phyloP scores from a whole-genome alignment of 2,329 filamentous ascomycete genomes.

The Aspergillus brunneoviolaceus region DNA sequence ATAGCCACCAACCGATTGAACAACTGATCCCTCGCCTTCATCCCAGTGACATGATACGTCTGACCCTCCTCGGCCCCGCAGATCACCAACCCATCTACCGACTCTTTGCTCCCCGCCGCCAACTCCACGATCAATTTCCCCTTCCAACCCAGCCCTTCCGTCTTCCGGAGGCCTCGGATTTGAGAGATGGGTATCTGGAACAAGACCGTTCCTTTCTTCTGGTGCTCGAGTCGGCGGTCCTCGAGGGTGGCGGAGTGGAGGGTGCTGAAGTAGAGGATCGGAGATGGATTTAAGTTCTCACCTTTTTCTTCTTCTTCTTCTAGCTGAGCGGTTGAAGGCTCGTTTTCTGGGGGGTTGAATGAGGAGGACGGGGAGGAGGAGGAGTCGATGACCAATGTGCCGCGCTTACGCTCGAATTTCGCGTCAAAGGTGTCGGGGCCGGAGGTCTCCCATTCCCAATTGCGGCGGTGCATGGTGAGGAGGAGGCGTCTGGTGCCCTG shows the following conservation, averaged over 20 bases:
- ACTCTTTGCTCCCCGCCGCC: constrained; percentile 66
- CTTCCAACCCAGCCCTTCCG: constrained; percentile 82
- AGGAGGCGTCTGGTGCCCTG: constrained; percentile 67
- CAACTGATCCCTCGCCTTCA: constrained; percentile 57
- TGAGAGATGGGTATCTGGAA: constrained; percentile 72
- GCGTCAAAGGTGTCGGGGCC: constrained; percentile 75
- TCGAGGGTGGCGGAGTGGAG: constrained; percentile 32
- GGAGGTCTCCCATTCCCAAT: constrained; percentile 43
- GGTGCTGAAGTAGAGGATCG: constrained; percentile 61
- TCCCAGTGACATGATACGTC: constrained; percentile 65
- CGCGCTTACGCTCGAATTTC: constrained; percentile 68
- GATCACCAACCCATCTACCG: constrained; percentile 73
- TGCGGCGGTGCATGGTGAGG: constrained; percentile 61
- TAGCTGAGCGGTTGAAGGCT: background rate
- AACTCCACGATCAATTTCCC: constrained; percentile 78
- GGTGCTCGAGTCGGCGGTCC: constrained; percentile 50
- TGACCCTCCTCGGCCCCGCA: constrained; percentile 53
- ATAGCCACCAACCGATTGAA: constrained; percentile 62
- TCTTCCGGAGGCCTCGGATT: constrained; percentile 71
- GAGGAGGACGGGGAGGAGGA: constrained; percentile 23
- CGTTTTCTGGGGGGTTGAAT: background rate
- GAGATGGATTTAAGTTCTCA: background rate
- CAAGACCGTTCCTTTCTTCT: constrained; percentile 56
- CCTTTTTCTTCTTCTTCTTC: background rate
- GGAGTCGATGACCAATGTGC: constrained; percentile 64